A percentile compares a stretch with the other conserved stretches of the same genome.
These are phyloP conservation scores for Casuarina cunninghamiana DNA, from an alignment of 306 rosid species.

Conservation along the genomic window DNA sequence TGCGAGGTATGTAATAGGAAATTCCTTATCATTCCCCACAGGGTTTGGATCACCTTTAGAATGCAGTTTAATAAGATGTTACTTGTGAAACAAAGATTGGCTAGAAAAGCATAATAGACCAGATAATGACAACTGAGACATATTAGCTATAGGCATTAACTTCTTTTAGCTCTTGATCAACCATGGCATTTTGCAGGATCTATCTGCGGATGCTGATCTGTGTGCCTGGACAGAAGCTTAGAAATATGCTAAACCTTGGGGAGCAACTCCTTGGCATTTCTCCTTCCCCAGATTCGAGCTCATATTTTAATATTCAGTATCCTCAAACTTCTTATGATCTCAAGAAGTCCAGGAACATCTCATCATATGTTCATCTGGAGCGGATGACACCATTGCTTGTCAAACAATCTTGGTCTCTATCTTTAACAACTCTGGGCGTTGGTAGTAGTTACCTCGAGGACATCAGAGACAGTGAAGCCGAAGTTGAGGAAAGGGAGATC, in stretches of 20 bases:
- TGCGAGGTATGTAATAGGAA: conserved; percentile 65
- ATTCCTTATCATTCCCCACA: neutral
- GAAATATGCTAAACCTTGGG: conserved; percentile 73
- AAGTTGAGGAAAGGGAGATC: conserved; percentile 62
- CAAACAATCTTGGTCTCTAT: conserved; percentile 90
- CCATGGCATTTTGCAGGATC: conserved; percentile 58
- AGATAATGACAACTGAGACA: neutral
- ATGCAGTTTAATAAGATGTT: neutral
- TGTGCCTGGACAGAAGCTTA: conserved; percentile 88
- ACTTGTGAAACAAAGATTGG: conserved; percentile 12
- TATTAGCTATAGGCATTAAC: conserved; percentile 5
- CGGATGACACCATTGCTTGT: conserved; percentile 67
- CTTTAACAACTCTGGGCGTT: conserved; percentile 63
- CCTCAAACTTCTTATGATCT: conserved; percentile 65
- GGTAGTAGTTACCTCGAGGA: conserved; percentile 52
- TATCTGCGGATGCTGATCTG: conserved; percentile 89
- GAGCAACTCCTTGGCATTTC: conserved; percentile 66
- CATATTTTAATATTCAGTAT: conserved; percentile 71
- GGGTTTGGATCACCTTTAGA: neutral
- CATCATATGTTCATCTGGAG: conserved; percentile 77
- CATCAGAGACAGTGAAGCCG: conserved; percentile 56
- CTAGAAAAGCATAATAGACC: conserved; percentile 17
- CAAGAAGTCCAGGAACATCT: conserved; percentile 56
- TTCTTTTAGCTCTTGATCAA: neutral
- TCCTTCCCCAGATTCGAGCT: conserved; percentile 62